Evolutionary conservation across 495 filamentous ascomycete species (phyloP).

Genomic region (Penicillium bovifimosum): DNA sequence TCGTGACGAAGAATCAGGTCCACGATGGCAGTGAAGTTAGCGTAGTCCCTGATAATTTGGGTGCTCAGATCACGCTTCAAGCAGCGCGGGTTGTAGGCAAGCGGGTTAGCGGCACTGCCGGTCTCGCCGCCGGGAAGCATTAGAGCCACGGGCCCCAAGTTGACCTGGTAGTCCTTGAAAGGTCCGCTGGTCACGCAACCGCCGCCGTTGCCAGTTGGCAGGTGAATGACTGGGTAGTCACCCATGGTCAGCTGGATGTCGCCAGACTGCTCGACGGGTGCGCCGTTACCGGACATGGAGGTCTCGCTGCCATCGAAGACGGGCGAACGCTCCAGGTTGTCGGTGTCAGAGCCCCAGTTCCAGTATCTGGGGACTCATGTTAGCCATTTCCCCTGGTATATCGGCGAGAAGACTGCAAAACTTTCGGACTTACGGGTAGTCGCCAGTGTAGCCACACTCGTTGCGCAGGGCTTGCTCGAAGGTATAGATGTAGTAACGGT

Average conservation of each 20-base stretch:
- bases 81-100: slow-evolving; percentile 57
- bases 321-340: slow-evolving; percentile 48
- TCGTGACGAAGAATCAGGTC: slow-evolving; percentile 40
- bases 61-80: slow-evolving; percentile 59
- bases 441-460: slow-evolving; percentile 65
- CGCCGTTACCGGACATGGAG: slow-evolving; percentile 59
- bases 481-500: slow-evolving; percentile 58
- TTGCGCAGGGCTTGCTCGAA: slow-evolving; percentile 64
- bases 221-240: slow-evolving; percentile 18
- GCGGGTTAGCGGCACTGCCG: slow-evolving; percentile 14
- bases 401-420: background rate
- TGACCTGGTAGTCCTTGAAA: slow-evolving; percentile 46
- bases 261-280: slow-evolving; percentile 31
- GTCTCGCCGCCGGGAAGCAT: slow-evolving; percentile 23
- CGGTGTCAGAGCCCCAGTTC: slow-evolving; percentile 55
- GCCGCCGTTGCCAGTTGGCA: slow-evolving; percentile 52
- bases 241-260: slow-evolving; percentile 17
- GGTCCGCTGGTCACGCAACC: slow-evolving; percentile 60
- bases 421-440: slow-evolving; percentile 21
- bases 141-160: slow-evolving; percentile 47
- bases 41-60: slow-evolving; percentile 37
- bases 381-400: background rate
- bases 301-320: slow-evolving; percentile 59
- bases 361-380: slow-evolving; percentile 42
- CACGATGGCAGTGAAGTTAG: slow-evolving; percentile 46